Conservation (phyloP, 2,329 filamentous ascomycete species). For the Phialocephala sp. region DNA sequence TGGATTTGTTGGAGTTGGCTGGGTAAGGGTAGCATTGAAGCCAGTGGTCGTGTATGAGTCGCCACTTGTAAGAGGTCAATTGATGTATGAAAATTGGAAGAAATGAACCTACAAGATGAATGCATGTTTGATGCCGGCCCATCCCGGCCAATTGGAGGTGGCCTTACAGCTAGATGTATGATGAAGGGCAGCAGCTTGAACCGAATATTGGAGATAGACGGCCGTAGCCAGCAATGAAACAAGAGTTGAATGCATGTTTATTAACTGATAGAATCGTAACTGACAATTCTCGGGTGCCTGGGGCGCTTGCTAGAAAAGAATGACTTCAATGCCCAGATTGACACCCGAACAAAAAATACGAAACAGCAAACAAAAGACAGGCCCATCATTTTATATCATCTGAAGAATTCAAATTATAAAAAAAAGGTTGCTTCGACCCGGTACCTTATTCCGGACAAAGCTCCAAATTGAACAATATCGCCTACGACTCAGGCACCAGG, state of each 20-base stretch:
- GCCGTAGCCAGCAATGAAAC: conserved; percentile 20
- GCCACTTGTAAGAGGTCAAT: conserved; percentile 40
- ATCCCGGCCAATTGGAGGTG: conserved; percentile 34
- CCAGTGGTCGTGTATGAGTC: conserved; percentile 49
- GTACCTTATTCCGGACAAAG: conserved; percentile 16
- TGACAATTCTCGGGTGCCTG: not conserved
- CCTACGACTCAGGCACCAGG: conserved; percentile 12
- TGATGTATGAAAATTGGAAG: not conserved
- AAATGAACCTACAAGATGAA: conserved; percentile 48
- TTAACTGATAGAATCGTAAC: not conserved
- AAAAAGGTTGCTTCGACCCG: conserved; percentile 5
- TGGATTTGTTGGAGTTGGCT: conserved; percentile 46
- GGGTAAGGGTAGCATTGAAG: conserved; percentile 44
- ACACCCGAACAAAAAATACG: not conserved
- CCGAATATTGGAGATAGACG: conserved; percentile 13
- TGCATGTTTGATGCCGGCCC: conserved; percentile 47
- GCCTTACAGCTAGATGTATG: conserved; percentile 13
- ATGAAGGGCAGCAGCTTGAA: conserved; percentile 18
- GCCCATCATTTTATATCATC: conserved; percentile 8
- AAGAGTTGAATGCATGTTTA: conserved; percentile 25
- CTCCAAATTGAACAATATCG: conserved; percentile 16
- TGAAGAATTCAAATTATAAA: conserved; percentile 8
- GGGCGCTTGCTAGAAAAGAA: not conserved
- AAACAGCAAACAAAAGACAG: conserved; percentile 7
- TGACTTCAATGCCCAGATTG: not conserved